Conservation (phyloP, 2,329 filamentous ascomycete genomes). For the Aspergillus pseudonomiae region DNA sequence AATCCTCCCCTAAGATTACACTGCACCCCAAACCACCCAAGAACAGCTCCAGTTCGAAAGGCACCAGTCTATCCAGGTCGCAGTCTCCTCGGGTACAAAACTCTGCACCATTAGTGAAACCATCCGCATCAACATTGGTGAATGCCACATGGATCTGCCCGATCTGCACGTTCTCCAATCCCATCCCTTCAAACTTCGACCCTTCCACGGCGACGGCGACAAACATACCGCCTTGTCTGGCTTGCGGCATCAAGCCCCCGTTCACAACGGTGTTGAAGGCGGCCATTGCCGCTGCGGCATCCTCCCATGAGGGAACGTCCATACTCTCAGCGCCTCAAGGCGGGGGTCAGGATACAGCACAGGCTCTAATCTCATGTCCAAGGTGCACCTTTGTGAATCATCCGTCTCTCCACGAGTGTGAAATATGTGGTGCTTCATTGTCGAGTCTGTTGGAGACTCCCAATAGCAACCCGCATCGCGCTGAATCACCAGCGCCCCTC, state of each 20-base stretch:
- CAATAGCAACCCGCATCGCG: slow-evolving; percentile 45
- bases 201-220: slow-evolving; percentile 76
- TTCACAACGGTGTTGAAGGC: slow-evolving; percentile 83
- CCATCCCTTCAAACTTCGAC: slow-evolving; percentile 91
- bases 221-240: slow-evolving; percentile 82
- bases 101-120: slow-evolving; percentile 37
- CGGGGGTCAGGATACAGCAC: not conserved
- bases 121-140: slow-evolving; percentile 41
- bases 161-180: slow-evolving; percentile 94
- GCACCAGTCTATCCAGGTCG: slow-evolving; percentile 47
- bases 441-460: slow-evolving; percentile 47
- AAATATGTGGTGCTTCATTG: slow-evolving; percentile 84
- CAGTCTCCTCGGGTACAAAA: slow-evolving; percentile 35
- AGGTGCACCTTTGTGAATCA: slow-evolving; percentile 95
- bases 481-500: slow-evolving; percentile 78
- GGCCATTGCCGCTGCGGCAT: slow-evolving; percentile 74
- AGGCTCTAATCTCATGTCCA: slow-evolving; percentile 60
- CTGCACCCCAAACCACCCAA: slow-evolving; percentile 80
- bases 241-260: slow-evolving; percentile 91
- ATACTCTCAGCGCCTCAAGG: slow-evolving; percentile 13
- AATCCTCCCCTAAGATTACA: slow-evolving; percentile 92
- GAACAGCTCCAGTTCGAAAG: slow-evolving; percentile 57
- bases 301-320: slow-evolving; percentile 43
- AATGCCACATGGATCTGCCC: slow-evolving; percentile 90
- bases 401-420: slow-evolving; percentile 80